Evolutionary conservation across 805 yeast genomes (phyloP).

Genomic region (Metschnikowia gelsemii): DNA sequence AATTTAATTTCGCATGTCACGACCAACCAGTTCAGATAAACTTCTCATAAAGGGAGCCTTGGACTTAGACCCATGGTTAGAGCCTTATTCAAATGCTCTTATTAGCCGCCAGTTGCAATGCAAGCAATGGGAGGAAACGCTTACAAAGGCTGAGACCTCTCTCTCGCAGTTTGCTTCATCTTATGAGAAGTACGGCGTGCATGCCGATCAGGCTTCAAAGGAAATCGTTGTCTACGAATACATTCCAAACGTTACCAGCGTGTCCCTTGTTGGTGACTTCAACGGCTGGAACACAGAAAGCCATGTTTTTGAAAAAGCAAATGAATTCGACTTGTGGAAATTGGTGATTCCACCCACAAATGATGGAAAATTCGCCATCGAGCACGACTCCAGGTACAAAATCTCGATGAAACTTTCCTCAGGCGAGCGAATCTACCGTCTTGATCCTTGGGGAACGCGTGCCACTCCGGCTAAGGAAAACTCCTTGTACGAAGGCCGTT

Average conservation of each 20-base stretch:
- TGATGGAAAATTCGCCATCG: slow-evolving; percentile 60
- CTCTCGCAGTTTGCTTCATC: slow-evolving; percentile 71
- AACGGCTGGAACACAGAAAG: slow-evolving; percentile 70
- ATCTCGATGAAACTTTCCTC: slow-evolving; percentile 61
- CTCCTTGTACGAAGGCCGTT: slow-evolving; percentile 74
- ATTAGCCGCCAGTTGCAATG: slow-evolving; percentile 67
- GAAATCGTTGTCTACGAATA: slow-evolving; percentile 72
- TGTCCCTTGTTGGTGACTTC: slow-evolving; percentile 88
- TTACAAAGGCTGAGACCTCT: slow-evolving; percentile 56
- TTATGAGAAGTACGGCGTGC: slow-evolving; percentile 75
- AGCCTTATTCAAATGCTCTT: slow-evolving; percentile 70
- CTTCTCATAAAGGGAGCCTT: slow-evolving; percentile 55
- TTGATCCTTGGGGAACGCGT: slow-evolving; percentile 87
- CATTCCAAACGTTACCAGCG: slow-evolving; percentile 82
- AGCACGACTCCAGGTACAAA: slow-evolving; percentile 79
- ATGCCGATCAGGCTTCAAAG: slow-evolving; percentile 51
- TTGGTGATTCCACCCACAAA: slow-evolving; percentile 54
- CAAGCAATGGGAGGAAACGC: slow-evolving; percentile 56
- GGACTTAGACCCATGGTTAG: slow-evolving; percentile 80
- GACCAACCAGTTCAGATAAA: too few relatives aligned
- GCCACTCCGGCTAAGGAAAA: slow-evolving; percentile 69
- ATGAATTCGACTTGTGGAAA: slow-evolving; percentile 70
- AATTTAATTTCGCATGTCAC: too few relatives aligned
- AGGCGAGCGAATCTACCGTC: slow-evolving; percentile 71
- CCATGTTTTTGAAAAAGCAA: slow-evolving; percentile 53